Base-by-base conservation (phyloP, 164 flowering plant genomes). In the Cinnamomum chago region DNA sequence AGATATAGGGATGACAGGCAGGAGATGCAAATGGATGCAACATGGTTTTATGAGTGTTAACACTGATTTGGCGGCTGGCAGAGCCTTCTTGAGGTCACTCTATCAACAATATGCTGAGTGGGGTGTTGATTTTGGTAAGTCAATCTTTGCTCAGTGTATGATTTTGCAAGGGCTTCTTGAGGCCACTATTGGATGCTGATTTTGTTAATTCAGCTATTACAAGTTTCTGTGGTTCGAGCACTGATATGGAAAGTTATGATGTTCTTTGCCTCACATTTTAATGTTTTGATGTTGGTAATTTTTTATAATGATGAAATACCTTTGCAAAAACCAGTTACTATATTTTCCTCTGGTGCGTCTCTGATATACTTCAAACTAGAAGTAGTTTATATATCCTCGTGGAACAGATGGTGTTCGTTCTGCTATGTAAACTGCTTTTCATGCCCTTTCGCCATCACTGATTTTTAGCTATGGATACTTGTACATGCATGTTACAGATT, bases 11-110 rank as follows among this genome's bases (percentile, higher is more conserved):
- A 71, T 88, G 58, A 82, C 68, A 72, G 90, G 88, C 62, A 86
- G 84, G 81, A 80, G 85, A 20, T 95, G 99, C 81, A 84, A 83
- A 33, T 95, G 99, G 99, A 95, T 95, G 99, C 70, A 75, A 14
- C 78, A 90, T 72, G 97, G 99, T 50, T 95, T 95, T 87, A 95
- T 95, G 99, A 86, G 93, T 78, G 97, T 95, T 1, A 79, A 95
- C 72, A 88, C 93, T 20, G 81, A 77, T n/a, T 72, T 74, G 73
- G 94, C 84, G 68, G 98, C 97, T 65, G 95, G 94, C 79, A 85
- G 78, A 83, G 96, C 99, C 60, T 93, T 95, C 76, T 73, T 95
- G 79, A 88, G 90, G 80, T 93, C 98, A 73, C 88, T 95, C 2
- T 92, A 93, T 83, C 73, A 80, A 66, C 97, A 95, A 73, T 93